phyloP scores from a whole-genome alignment of 768 basidiomycete genomes.

The Russula vinacea region DNA sequence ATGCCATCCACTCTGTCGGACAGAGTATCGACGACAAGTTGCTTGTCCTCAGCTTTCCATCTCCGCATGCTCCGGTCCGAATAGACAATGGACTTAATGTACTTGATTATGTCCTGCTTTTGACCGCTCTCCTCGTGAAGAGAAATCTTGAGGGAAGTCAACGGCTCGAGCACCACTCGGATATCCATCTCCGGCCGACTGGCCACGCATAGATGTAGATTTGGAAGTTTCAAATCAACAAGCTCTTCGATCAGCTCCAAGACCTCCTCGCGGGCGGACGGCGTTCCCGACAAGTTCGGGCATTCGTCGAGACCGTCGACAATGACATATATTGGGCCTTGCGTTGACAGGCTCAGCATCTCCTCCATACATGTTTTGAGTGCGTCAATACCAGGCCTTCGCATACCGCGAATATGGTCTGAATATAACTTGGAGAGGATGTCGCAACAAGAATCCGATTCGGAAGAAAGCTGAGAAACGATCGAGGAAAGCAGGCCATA shows the following conservation, averaged over 20 bases:
- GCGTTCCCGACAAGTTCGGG: background rate
- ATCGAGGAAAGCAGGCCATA: conserved; percentile 11
- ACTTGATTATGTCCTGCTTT: background rate
- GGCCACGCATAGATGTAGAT: background rate
- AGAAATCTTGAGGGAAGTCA: background rate
- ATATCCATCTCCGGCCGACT: background rate
- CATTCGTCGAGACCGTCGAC: conserved; percentile 10
- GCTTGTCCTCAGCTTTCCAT: background rate
- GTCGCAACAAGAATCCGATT: background rate
- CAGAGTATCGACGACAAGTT: background rate
- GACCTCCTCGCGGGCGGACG: background rate
- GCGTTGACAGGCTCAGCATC: background rate
- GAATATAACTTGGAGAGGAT: conserved; percentile 2
- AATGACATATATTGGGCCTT: conserved; percentile 2
- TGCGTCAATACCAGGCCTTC: background rate
- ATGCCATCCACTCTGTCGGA: conserved; percentile 14
- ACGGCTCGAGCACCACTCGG: background rate
- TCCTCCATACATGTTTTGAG: background rate
- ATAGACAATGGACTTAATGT: background rate
- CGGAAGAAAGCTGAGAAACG: background rate
- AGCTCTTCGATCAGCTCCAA: background rate
- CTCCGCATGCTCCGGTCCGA: background rate
- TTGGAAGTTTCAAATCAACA: background rate
- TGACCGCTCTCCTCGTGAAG: background rate
- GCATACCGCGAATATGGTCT: background rate